A percentile compares a stretch with the other conserved stretches of the same genome.
Conservation (phyloP, 1,284 basidiomycete genomes). For the Cryptococcus sp. region DNA sequence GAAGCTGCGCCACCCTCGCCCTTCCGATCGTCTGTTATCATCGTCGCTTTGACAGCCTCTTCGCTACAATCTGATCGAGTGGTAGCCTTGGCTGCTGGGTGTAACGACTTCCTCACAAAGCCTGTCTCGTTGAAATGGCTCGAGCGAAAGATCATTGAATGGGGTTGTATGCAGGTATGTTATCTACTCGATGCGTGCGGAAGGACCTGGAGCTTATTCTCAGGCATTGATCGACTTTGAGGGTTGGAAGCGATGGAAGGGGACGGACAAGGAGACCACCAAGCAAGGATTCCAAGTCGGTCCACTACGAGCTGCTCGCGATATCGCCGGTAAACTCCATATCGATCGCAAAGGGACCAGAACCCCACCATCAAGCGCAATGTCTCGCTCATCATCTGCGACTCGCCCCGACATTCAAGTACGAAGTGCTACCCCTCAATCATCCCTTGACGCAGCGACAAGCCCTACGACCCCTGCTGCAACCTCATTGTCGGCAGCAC, state of each 20-base stretch:
- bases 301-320: conserved; percentile 40
- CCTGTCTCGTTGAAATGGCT: conserved; percentile 94
- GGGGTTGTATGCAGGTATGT: conserved; percentile 60
- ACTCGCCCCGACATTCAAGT: background rate
- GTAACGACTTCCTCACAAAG: conserved; percentile 98
- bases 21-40: conserved; percentile 92
- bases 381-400: background rate
- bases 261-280: conserved; percentile 32
- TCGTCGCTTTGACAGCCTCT: conserved; percentile 95
- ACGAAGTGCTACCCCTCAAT: background rate
- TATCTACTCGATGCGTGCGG: background rate
- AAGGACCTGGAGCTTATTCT: conserved; percentile 8
- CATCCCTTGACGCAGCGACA: background rate
- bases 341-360: conserved; percentile 33
- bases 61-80: conserved; percentile 90
- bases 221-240: conserved; percentile 50
- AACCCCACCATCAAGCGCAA: background rate
- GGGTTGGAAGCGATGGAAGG: conserved; percentile 47
- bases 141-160: conserved; percentile 97
- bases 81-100: conserved; percentile 91
- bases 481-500: background rate
- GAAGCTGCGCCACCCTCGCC: conserved; percentile 51
- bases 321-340: conserved; percentile 34
- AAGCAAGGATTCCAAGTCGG: conserved; percentile 39
- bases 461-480: background rate